Evolutionary conservation across 2,329 filamentous ascomycete genomes (phyloP).

Genomic region (Botrytis elliptica): DNA sequence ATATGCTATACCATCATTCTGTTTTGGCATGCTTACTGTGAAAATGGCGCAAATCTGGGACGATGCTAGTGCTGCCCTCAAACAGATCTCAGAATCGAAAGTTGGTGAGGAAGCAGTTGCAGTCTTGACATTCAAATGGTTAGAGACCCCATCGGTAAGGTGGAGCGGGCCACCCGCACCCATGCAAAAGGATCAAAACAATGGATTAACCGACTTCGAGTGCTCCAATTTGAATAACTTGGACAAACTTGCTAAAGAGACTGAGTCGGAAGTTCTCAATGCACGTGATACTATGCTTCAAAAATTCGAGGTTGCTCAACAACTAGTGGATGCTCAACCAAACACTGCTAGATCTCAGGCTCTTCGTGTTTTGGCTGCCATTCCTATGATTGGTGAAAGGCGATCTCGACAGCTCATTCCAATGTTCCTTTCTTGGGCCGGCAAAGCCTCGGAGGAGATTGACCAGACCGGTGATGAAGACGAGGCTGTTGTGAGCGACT

Average conservation of each 20-base stretch:
- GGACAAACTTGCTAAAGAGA: constrained; percentile 49
- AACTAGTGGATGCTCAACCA: constrained; percentile 50
- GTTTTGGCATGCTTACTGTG: constrained; percentile 86
- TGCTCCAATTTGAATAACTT: constrained; percentile 72
- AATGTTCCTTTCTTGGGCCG: constrained; percentile 79
- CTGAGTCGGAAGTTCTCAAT: constrained; percentile 53
- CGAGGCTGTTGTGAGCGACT: constrained; percentile 47
- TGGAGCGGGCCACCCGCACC: constrained; percentile 49
- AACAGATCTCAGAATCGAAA: constrained; percentile 68
- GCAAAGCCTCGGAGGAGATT: constrained; percentile 44
- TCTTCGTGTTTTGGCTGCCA: constrained; percentile 70
- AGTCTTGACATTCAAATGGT: constrained; percentile 74
- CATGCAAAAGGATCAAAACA: constrained; percentile 40
- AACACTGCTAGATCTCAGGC: constrained; percentile 70
- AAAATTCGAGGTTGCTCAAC: constrained; percentile 65
- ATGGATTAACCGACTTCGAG: constrained; percentile 71
- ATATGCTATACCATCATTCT: constrained; percentile 73
- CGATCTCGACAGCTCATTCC: constrained; percentile 82
- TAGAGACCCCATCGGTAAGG: constrained; percentile 57
- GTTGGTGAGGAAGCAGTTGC: constrained; percentile 71
- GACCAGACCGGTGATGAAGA: constrained; percentile 34
- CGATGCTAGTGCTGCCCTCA: constrained; percentile 72
- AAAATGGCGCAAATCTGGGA: constrained; percentile 86
- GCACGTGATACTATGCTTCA: constrained; percentile 58
- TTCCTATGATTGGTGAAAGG: constrained; percentile 80